Conservation (phyloP, 2,329 filamentous ascomycete genomes). For the Cladosporium velox region DNA sequence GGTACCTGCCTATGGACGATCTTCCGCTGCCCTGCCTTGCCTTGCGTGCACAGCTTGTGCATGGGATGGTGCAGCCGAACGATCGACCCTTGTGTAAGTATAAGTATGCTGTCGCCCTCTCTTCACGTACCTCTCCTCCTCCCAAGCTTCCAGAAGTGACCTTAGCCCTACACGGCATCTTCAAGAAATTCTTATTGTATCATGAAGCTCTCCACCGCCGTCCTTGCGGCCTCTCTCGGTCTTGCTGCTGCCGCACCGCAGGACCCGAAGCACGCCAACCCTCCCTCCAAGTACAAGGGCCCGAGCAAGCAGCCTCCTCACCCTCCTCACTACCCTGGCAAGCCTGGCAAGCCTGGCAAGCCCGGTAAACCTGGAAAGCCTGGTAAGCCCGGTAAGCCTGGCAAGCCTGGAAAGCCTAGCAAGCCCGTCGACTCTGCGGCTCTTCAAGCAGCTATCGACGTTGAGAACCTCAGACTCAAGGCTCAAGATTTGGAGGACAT, state of each 20-base stretch:
- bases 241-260: conserved; percentile 2
- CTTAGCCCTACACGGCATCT: neutral
- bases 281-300: neutral
- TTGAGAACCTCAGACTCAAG: conserved; percentile 26
- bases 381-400: neutral
- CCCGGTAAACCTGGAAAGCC: conserved; percentile 1
- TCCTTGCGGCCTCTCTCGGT: conserved; percentile 14
- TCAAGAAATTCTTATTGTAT: neutral
- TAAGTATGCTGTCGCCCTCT: neutral
- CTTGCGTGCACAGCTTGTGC: neutral
- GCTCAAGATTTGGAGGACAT: conserved; percentile 39
- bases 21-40: conserved; percentile 3
- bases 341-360: neutral
- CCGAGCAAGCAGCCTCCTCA: conserved; percentile 5
- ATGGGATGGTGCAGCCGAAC: neutral
- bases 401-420: neutral
- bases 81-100: conserved; percentile 3
- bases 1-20: conserved; percentile 11
- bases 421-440: conserved; percentile 37
- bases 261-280: conserved; percentile 5
- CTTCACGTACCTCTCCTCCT: neutral
- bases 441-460: conserved; percentile 20
- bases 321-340: conserved; percentile 4
- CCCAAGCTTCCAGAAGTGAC: neutral
- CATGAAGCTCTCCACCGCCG: conserved; percentile 16